Base-by-base conservation (phyloP, 768 basidiomycete species). In the Paxillus involutus region DNA sequence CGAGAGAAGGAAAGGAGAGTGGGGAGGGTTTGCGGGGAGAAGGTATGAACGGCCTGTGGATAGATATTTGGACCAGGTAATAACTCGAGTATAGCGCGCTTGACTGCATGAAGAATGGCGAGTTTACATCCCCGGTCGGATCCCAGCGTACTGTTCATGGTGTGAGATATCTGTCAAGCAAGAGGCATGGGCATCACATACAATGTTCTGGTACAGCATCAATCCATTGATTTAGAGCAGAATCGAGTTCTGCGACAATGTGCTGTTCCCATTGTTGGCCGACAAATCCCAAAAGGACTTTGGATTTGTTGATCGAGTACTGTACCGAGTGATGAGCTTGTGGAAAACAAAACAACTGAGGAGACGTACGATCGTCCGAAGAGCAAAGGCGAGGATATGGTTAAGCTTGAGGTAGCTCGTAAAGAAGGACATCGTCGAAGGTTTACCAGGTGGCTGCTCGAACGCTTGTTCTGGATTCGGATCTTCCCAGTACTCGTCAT, bases 31-130 rank as follows among this genome's bases (percentile, higher is more conserved):
- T 83, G 43, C 77, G 72, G 3, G 83, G 80, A 0, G 80, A 80
- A 0, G 88, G 88, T 52, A 94, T 86, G 68, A 89, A 91, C 3
- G 87, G 86, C 41, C 91, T 78, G 67, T 94, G 91, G 46, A 91
- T 81, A 52, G 84, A 73, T 59, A 93, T 91, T 59, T 84, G 79
- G 29, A 77, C 67, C 50, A 77, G 71, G 60, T 85, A 86, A 64
- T 82, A 86, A 36, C 71, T 67, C 1, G 77, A 66, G 59, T 83
- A 81, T 7, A 87, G 69, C 21, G 63, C 55, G 0, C 79, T 81
- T 4, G 81, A 81, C 56, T 84, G 80, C 44, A 74, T 68, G 61
- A 85, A 67, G 56, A 77, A 76, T 6, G 62, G 42, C 1, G 64
- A 57, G 30, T 72, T 63, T 2, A 54, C 26, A 37, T 77, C 72